Evolutionary conservation across 148 eudicot species (phyloP), one percentile per base, ranked within the genome.

Genomic region (Diospyros lotus): DNA sequence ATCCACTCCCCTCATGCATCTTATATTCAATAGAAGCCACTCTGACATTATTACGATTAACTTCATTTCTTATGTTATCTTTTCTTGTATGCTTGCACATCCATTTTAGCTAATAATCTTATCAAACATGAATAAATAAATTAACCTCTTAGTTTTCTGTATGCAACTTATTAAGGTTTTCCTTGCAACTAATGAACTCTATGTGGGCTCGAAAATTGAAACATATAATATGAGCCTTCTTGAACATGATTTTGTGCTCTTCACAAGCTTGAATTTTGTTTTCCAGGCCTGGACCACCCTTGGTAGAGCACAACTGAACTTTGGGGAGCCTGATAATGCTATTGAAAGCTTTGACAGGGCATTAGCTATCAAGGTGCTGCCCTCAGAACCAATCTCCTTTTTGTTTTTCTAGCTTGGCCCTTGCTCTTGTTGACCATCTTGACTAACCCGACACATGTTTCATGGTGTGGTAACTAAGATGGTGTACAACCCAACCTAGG

Each of bases 281-380:
- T 73, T 73, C 54, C 81, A 93, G 98, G 93, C 89, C 12, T 93
- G 98, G 98, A 74, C 84, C 48, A 90, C 98, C 18, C 93, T 93
- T 75, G 98, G 93, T 75, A 83, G 96, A 82, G 90, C 98, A 72
- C 98, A 93, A 74, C 79, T 93, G 67, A 93, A 93, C 79, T 93
- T 82, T 70, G 98, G 98, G 80, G 98, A 93, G 91, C 96, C 96
- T 63, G 98, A 90, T 77, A 66, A 73, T 69, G 93, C 98, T 51
- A 75, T 89, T 58, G 88, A 90, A 76, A 90, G 93, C 79, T 93
- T 93, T 55, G 96, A 90, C 84, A 90, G 65, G 75, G 93, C 98
- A 64, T 82, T 90, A 73, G 89, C 90, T 42, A 77, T 90, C 48
- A 84, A 93, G 95, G 97, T 92, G 59, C 11, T 72, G 50, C 54